Conservation (phyloP, 2,329 filamentous ascomycete species). For the Didymella glomerata region DNA sequence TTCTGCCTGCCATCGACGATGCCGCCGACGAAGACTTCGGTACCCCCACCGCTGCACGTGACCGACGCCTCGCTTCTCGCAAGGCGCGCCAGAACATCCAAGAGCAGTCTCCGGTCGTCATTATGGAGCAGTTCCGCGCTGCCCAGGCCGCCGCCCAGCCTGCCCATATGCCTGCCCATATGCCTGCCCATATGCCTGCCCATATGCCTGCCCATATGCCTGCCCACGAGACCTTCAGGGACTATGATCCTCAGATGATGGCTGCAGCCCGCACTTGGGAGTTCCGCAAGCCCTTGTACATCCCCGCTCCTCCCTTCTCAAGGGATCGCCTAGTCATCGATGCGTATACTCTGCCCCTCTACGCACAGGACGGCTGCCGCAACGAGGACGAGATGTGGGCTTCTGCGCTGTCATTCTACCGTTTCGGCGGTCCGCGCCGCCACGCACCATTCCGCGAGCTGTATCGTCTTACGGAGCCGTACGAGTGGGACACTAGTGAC, state of each 20-base stretch:
- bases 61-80: conserved; percentile 21
- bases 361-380: conserved; percentile 24
- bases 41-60: conserved; percentile 2
- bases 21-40: neutral
- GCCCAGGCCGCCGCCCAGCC: conserved; percentile 2
- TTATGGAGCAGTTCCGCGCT: conserved; percentile 11
- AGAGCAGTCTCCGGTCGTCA: conserved; percentile 3
- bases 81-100: conserved; percentile 26
- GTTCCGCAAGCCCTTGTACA: conserved; percentile 13
- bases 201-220: conserved; percentile 8
- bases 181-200: no score
- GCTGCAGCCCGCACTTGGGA: conserved; percentile 13
- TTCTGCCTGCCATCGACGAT: conserved; percentile 10
- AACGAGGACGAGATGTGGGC: conserved; percentile 12
- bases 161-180: conserved; percentile 7
- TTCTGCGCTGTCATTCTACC: conserved; percentile 13
- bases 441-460: conserved; percentile 34
- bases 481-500: conserved; percentile 28
- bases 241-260: conserved; percentile 18
- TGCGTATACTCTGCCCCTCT: conserved; percentile 24
- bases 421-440: conserved; percentile 14
- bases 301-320: conserved; percentile 30
- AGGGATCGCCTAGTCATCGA: conserved; percentile 34
- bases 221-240: neutral
- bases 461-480: conserved; percentile 33